phyloP scores from a whole-genome alignment of 352 stramenopile species.

The Pythium aquatile region DNA sequence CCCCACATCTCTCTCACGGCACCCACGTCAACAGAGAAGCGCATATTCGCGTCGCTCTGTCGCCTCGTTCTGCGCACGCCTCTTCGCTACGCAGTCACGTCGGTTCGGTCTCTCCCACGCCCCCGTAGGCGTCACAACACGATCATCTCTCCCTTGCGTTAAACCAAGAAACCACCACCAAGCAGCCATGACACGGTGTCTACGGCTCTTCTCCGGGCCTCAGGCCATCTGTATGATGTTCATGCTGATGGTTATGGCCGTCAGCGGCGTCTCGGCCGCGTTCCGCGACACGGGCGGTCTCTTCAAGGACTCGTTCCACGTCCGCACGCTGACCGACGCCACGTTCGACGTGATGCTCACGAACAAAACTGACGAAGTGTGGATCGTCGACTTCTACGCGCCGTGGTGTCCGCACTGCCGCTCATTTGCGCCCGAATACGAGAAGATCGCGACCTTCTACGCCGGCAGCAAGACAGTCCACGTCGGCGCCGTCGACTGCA shows the following conservation, averaged over 20 bases:
- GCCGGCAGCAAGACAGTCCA: constrained; percentile 47
- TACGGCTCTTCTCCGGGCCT: background rate
- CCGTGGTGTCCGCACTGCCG: constrained; percentile 84
- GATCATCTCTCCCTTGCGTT: background rate
- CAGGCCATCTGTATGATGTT: background rate
- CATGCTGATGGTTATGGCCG: constrained; percentile 2
- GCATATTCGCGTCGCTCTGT: constrained; percentile 8
- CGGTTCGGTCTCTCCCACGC: background rate
- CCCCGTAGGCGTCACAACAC: background rate
- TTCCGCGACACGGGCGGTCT: constrained; percentile 57
- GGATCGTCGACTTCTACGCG: constrained; percentile 85
- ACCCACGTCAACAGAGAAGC: constrained; percentile 1
- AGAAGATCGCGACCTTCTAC: constrained; percentile 72
- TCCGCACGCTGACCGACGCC: constrained; percentile 38
- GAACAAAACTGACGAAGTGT: constrained; percentile 55
- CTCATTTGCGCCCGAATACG: constrained; percentile 71
- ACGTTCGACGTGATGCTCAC: constrained; percentile 44
- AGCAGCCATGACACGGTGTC: constrained; percentile 6
- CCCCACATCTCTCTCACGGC: constrained; percentile 1
- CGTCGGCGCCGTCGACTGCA: constrained; percentile 80
- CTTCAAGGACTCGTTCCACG: constrained; percentile 69
- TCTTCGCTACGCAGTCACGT: background rate
- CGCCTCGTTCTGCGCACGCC: background rate
- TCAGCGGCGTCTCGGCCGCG: constrained; percentile 3
- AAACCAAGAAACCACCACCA: background rate